Conservation (phyloP, 2,329 filamentous ascomycete species). For the Pseudogymnoascus sp. region DNA sequence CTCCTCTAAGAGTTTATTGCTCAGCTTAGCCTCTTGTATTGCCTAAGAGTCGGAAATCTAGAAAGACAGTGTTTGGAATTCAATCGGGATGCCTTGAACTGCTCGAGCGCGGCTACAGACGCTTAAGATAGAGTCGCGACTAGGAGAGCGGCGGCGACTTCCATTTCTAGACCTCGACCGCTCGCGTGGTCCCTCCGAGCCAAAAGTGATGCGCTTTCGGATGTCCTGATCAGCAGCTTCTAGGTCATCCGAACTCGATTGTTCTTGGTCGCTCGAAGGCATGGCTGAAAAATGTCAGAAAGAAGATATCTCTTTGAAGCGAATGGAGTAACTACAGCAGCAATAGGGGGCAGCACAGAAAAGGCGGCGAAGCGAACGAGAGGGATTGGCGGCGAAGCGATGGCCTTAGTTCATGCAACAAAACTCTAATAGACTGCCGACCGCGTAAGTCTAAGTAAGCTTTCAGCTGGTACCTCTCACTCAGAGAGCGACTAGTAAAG, state of each 20-base stretch:
- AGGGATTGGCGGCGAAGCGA: neutral
- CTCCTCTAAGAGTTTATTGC: constrained; percentile 16
- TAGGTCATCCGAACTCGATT: neutral
- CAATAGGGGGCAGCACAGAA: neutral
- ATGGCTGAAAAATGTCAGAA: neutral
- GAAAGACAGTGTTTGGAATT: constrained; percentile 36
- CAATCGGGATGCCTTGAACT: constrained; percentile 34
- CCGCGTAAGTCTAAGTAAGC: neutral
- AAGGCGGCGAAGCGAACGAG: neutral
- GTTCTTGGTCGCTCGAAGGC: neutral
- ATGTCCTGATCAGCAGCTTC: neutral
- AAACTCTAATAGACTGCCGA: neutral
- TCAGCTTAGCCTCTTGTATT: neutral
- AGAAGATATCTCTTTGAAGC: neutral
- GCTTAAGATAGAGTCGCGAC: constrained; percentile 25
- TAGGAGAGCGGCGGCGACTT: constrained; percentile 15
- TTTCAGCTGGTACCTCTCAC: neutral
- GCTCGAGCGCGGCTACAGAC: constrained; percentile 19
- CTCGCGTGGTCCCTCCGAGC: neutral
- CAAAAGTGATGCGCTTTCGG: constrained; percentile 13
- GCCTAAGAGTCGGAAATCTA: constrained; percentile 34
- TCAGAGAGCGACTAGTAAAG: neutral
- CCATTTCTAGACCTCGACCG: neutral
- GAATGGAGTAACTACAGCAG: neutral
- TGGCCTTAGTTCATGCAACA: neutral